Percentiles rank a stretch among this genome's conserved stretches.
Conservation (phyloP, 108 stramenopile genomes). For the Cyclotella choctawhatcheeana region DNA sequence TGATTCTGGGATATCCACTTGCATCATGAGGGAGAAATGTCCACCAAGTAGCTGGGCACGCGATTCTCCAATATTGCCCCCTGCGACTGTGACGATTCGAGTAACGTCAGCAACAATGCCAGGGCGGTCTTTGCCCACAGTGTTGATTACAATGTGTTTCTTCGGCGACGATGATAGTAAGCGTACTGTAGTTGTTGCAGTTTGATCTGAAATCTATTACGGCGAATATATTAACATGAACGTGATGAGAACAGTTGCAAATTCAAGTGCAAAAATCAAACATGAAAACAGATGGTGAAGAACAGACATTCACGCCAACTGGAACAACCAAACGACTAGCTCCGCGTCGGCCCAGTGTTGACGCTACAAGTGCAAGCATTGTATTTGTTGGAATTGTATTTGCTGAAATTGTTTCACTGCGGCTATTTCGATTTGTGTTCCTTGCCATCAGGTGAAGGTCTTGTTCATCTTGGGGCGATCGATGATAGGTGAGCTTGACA, state of each 20-base stretch:
- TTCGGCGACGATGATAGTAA: conserved; percentile 21
- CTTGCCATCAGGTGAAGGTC: too few species aligned
- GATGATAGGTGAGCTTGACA: too few species aligned
- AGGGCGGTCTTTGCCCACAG: conserved; percentile 70
- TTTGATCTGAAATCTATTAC: neutral
- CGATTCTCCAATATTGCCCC: conserved; percentile 78
- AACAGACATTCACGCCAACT: conserved; percentile 19
- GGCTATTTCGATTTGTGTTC: too few species aligned
- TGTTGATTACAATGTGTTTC: conserved; percentile 49
- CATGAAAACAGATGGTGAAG: too few species aligned
- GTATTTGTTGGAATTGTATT: too few species aligned
- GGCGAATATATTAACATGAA: too few species aligned
- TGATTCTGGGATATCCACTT: conserved; percentile 55
- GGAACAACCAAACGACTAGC: conserved; percentile 11
- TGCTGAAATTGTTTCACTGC: too few species aligned
- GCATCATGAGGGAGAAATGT: conserved; percentile 80
- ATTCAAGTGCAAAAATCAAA: too few species aligned
- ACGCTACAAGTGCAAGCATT: too few species aligned
- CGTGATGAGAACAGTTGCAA: too few species aligned
- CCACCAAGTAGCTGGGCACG: conserved; percentile 66
- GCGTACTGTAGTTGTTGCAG: neutral
- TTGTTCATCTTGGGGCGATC: too few species aligned
- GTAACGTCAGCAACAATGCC: conserved; percentile 81
- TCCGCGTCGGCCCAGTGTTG: too few species aligned
- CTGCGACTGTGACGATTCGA: conserved; percentile 60